phyloP scores from a whole-genome alignment of 1,284 basidiomycete genomes.

The Trametes pubescens region DNA sequence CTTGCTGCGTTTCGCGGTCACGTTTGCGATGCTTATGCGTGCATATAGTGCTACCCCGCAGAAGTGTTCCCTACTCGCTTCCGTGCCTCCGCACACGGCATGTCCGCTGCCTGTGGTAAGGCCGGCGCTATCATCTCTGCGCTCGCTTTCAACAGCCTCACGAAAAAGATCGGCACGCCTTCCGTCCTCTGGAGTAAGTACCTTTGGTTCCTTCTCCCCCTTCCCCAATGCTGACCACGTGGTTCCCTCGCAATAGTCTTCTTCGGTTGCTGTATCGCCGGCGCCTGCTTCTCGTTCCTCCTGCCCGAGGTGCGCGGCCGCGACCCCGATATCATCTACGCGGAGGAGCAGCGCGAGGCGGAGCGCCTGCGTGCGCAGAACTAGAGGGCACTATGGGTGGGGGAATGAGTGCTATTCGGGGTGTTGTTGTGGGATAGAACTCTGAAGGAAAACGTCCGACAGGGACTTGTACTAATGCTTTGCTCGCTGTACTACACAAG shows the following conservation, averaged over 20 bases:
- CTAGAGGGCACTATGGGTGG: neutral
- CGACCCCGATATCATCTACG: constrained; percentile 73
- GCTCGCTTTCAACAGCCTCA: constrained; percentile 79
- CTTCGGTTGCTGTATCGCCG: constrained; percentile 65
- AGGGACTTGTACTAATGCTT: constrained; percentile 5
- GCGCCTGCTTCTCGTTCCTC: constrained; percentile 73
- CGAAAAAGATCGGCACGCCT: constrained; percentile 68
- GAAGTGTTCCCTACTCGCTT: constrained; percentile 92
- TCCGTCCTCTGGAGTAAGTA: constrained; percentile 69
- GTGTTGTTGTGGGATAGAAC: constrained; percentile 6
- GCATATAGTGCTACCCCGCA: constrained; percentile 69
- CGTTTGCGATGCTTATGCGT: constrained; percentile 24
- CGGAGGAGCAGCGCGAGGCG: constrained; percentile 51
- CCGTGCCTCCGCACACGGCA: constrained; percentile 82
- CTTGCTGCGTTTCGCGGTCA: constrained; percentile 1
- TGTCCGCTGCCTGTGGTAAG: constrained; percentile 83
- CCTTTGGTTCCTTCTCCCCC: constrained; percentile 44
- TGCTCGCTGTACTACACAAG: constrained; percentile 7
- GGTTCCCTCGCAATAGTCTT: constrained; percentile 56
- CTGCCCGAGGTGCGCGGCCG: constrained; percentile 82
- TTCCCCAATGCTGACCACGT: constrained; percentile 17
- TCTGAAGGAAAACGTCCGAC: constrained; percentile 7
- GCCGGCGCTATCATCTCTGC: constrained; percentile 85
- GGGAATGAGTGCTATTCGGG: neutral
- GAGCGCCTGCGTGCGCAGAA: constrained; percentile 11